These are phyloP conservation scores for Miamiensis avidus DNA, from an alignment of 169 alveolate species.

Conservation along the genomic window DNA sequence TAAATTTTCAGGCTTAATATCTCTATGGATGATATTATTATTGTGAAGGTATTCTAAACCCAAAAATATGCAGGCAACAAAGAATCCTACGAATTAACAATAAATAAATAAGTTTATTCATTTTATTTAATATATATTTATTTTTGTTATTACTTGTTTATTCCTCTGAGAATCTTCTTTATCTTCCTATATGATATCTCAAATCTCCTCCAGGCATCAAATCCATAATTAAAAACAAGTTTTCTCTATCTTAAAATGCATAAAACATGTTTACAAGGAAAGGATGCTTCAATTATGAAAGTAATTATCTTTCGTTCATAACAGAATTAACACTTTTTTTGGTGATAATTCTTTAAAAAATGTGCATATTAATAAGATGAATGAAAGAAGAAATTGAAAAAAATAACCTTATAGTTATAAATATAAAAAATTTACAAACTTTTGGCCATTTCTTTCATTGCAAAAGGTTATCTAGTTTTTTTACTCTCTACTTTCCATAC, in stretches of 20 bases:
- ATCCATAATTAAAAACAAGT: slow-evolving; percentile 61
- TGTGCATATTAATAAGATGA: neutral
- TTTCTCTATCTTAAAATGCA: slow-evolving; percentile 66
- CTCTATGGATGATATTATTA: slow-evolving; percentile 77
- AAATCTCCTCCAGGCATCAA: slow-evolving; percentile 72
- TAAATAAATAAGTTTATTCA: neutral
- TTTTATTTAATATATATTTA: neutral
- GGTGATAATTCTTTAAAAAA: slow-evolving; percentile 21
- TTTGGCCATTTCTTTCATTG: slow-evolving; percentile 57
- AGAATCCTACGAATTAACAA: slow-evolving; percentile 39
- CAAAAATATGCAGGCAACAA: slow-evolving; percentile 67
- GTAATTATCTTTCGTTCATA: slow-evolving; percentile 55
- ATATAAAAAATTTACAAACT: slow-evolving; percentile 16
- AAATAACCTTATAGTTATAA: neutral
- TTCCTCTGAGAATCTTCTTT: slow-evolving; percentile 55
- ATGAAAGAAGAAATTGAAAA: neutral
- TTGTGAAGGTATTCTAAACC: slow-evolving; percentile 82
- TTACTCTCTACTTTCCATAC: slow-evolving; percentile 52
- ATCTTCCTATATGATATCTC: slow-evolving; percentile 61
- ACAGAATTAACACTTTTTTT: slow-evolving; percentile 60
- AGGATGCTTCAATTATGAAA: slow-evolving; percentile 53
- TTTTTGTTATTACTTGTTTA: slow-evolving; percentile 42
- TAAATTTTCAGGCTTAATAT: slow-evolving; percentile 84
- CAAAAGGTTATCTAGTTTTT: slow-evolving; percentile 37
- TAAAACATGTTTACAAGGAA: slow-evolving; percentile 58